Base-by-base conservation (phyloP, 2,329 filamentous ascomycete genomes). In the Verticillium isaacii region DNA sequence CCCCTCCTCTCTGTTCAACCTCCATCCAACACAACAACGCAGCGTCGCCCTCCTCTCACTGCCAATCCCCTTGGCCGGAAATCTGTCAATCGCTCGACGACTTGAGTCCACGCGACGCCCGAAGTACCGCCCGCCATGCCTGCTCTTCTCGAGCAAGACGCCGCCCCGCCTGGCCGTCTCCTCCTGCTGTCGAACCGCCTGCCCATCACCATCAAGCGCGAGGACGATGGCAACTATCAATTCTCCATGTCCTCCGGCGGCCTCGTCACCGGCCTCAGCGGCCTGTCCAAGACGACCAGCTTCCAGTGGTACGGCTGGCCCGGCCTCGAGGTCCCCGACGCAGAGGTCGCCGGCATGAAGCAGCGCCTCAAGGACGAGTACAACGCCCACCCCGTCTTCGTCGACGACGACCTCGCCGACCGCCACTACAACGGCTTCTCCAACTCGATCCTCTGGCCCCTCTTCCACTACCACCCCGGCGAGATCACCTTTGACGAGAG, bases 301-400 rank as follows among this genome's bases (percentile, higher is more conserved):
- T 98, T 98, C 77, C 91, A 95, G 76, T 99, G 95, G 95, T 98
- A 98, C 77, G 95, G 95, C 68, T 98, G 95, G 94, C 93, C 95
- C 1, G 95, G 95, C 41, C 79, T 97, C 57, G 92, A 98, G 75
- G 88, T 98, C 5, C 94, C 94, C 45, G 91, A 96, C 66, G 85
- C 87, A 61, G 94, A 98, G 75, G 85, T 91, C 54, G 81, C 84
- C 2, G 82, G 84, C 61, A 88, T 99, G 75, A 89, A 87, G 72
- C 83, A 89, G 71, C 87, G 90, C 66, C 80, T 98, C 71, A 91
- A 92, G 78, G 88, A 95, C 25, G 90, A 97, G 70, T 93, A 96
- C 76, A 89, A 90, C 68, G 93, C 94, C 8, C 87, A 96, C 50
- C 94, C 95, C 1, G 90, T 99, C 60, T 97, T 97, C 74, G 88